These are phyloP conservation scores for Phytopythium chamaehyphon DNA, from an alignment of 352 stramenopile genomes.

Conservation along the genomic window DNA sequence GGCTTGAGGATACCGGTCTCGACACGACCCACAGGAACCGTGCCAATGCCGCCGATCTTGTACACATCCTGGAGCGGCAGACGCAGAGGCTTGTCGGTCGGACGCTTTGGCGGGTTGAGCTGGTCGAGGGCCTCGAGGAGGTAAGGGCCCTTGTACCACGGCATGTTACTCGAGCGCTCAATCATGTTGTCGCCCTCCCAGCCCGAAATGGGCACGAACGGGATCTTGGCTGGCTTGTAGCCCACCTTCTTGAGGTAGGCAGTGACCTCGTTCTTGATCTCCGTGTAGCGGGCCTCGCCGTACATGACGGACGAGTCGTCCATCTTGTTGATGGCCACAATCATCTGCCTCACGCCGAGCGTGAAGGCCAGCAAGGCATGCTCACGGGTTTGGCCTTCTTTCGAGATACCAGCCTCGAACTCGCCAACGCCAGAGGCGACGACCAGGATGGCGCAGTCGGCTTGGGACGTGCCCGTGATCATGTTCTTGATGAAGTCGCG, in stretches of 20 bases:
- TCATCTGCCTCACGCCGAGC: conserved; percentile 97
- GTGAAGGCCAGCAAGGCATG: conserved; percentile 96
- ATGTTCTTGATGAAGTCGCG: conserved; percentile 99
- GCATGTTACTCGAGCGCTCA: conserved; percentile 92
- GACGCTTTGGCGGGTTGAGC: conserved; percentile 88
- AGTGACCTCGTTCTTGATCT: conserved; percentile 92
- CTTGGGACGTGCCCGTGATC: conserved; percentile 98
- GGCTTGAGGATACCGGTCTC: conserved; percentile 96
- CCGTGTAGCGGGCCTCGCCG: conserved; percentile 38
- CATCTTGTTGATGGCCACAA: conserved; percentile 99
- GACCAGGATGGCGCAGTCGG: conserved; percentile 96
- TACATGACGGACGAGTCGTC: conserved; percentile 90
- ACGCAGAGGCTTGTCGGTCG: conserved; percentile 94
- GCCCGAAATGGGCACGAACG: conserved; percentile 96
- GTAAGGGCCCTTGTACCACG: conserved; percentile 94
- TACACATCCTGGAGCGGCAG: conserved; percentile 96
- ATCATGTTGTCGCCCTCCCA: conserved; percentile 98
- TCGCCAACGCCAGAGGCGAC: conserved; percentile 89
- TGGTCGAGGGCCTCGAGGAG: conserved; percentile 93
- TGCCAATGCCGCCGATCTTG: conserved; percentile 97
- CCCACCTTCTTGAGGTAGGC: conserved; percentile 96
- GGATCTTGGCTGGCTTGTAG: conserved; percentile 94
- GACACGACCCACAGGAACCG: conserved; percentile 94
- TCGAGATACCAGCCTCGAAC: conserved; percentile 95
- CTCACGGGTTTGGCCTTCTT: conserved; percentile 95